A percentile compares a stretch with the other conserved stretches of the same genome.
phyloP scores from a whole-genome alignment of 495 filamentous ascomycete species.

The Lophiostoma macrostomum region DNA sequence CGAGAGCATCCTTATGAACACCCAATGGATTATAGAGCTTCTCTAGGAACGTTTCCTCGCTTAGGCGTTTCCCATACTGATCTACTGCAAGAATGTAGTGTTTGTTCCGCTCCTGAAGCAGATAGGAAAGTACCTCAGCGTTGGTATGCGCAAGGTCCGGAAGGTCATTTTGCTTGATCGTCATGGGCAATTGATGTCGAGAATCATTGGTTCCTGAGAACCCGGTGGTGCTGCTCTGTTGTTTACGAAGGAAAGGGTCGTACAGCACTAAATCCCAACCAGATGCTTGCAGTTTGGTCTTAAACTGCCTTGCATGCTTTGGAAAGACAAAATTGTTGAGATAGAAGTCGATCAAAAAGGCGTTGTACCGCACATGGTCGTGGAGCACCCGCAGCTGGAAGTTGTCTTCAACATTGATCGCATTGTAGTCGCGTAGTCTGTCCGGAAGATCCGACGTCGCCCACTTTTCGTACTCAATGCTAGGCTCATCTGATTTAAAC shows the following conservation, averaged over 20 bases:
- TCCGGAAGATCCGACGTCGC: conserved; percentile 41
- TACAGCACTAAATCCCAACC: conserved; percentile 52
- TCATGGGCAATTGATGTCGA: conserved; percentile 49
- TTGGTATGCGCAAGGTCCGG: conserved; percentile 48
- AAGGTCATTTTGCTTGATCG: conserved; percentile 53
- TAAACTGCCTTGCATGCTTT: conserved; percentile 50
- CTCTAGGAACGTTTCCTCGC: conserved; percentile 42
- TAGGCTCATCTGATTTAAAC: conserved; percentile 52
- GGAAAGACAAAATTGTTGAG: conserved; percentile 57
- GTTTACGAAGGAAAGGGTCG: background rate
- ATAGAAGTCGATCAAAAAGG: conserved; percentile 49
- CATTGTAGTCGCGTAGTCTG: conserved; percentile 44
- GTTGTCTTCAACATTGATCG: conserved; percentile 52
- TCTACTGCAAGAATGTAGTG: conserved; percentile 40
- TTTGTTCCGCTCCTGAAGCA: conserved; percentile 47
- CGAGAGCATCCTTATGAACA: background rate
- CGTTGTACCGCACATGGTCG: conserved; percentile 39
- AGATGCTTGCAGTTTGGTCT: conserved; percentile 52
- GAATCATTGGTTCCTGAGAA: conserved; percentile 58
- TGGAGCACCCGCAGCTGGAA: conserved; percentile 47
- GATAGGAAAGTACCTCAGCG: conserved; percentile 53
- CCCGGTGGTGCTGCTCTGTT: conserved; percentile 44
- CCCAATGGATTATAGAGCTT: conserved; percentile 28
- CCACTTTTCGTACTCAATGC: conserved; percentile 50
- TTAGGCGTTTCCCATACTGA: conserved; percentile 34